A percentile compares a stretch with the other conserved stretches of the same genome.
These are phyloP conservation scores for Malus orientalis DNA, from an alignment of 306 rosid genomes.

Conservation along the genomic window DNA sequence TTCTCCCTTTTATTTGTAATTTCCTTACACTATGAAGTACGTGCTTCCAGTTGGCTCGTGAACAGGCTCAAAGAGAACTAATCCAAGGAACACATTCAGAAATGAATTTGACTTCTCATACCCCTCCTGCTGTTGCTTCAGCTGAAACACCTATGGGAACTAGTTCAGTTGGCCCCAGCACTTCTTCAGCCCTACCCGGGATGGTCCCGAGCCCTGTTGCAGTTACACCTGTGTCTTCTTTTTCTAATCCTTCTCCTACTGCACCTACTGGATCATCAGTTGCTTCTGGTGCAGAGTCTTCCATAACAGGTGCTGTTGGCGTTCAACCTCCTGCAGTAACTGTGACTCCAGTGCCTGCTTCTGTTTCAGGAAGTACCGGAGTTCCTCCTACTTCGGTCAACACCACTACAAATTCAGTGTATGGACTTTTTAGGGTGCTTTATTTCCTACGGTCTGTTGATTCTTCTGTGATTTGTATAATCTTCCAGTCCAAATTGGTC, in stretches of 20 bases:
- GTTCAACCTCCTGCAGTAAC: slow-evolving; percentile 41
- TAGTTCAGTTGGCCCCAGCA: slow-evolving; percentile 31
- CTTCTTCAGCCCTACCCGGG: slow-evolving; percentile 43
- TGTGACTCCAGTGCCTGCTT: slow-evolving; percentile 29
- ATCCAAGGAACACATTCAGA: slow-evolving; percentile 53
- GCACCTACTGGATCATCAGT: slow-evolving; percentile 42
- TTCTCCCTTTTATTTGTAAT: neutral
- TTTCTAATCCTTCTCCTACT: slow-evolving; percentile 46
- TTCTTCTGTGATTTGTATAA: neutral
- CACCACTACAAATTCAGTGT: slow-evolving; percentile 46
- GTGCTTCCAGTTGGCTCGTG: slow-evolving; percentile 82
- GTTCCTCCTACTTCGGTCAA: slow-evolving; percentile 37
- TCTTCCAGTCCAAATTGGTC: slow-evolving; percentile 20
- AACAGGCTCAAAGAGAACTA: slow-evolving; percentile 65
- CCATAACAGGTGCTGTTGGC: slow-evolving; percentile 32
- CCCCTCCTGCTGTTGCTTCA: slow-evolving; percentile 31
- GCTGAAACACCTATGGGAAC: slow-evolving; percentile 35
- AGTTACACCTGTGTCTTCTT: slow-evolving; percentile 56
- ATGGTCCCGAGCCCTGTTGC: slow-evolving; percentile 66
- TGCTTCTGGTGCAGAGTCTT: slow-evolving; percentile 33
- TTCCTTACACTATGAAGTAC: slow-evolving; percentile 15
- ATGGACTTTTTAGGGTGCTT: slow-evolving; percentile 21
- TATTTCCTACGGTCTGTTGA: slow-evolving; percentile 4
- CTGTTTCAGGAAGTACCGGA: slow-evolving; percentile 48
- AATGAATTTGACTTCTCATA: slow-evolving; percentile 32